Evolutionary conservation across 2,329 filamentous ascomycete genomes (phyloP).

Genomic region (Beauveria australis): DNA sequence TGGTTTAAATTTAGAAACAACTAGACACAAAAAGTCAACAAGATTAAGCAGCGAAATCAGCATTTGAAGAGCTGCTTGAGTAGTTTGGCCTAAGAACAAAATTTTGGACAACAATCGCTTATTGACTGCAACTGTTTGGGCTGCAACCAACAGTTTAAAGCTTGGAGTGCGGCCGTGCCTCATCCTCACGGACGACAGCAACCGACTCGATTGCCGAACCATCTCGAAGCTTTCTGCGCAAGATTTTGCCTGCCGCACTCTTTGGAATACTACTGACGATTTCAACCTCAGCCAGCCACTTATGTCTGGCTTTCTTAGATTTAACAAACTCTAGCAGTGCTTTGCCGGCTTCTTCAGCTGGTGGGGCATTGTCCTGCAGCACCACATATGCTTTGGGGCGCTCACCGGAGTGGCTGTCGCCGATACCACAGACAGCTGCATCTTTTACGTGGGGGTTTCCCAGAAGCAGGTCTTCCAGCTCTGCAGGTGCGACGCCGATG

Average conservation of each 20-base stretch:
- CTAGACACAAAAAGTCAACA: too few species aligned
- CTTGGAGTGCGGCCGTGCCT: neutral
- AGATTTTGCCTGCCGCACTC: constrained; percentile 53
- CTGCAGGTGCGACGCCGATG: constrained; percentile 53
- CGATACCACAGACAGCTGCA: constrained; percentile 44
- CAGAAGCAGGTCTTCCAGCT: constrained; percentile 54
- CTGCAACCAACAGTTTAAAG: neutral
- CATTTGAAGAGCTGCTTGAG: too few species aligned
- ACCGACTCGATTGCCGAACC: neutral
- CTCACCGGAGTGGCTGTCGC: constrained; percentile 48
- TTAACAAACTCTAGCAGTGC: constrained; percentile 41
- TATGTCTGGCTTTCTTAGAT: constrained; percentile 45
- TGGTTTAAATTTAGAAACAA: too few species aligned
- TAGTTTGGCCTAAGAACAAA: too few species aligned
- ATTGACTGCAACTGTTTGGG: too few species aligned
- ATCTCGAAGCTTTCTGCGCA: constrained; percentile 44
- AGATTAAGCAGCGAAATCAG: too few species aligned
- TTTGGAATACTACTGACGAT: constrained; percentile 50
- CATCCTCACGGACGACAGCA: constrained; percentile 7
- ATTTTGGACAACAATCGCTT: too few species aligned
- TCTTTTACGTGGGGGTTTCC: constrained; percentile 49
- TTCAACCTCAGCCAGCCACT: constrained; percentile 44
- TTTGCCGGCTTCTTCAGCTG: constrained; percentile 23
- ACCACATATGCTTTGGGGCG: constrained; percentile 51
- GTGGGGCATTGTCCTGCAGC: constrained; percentile 12